phyloP scores from a whole-genome alignment of 2,329 filamentous ascomycete genomes.

The Ophiostoma perfectum region DNA sequence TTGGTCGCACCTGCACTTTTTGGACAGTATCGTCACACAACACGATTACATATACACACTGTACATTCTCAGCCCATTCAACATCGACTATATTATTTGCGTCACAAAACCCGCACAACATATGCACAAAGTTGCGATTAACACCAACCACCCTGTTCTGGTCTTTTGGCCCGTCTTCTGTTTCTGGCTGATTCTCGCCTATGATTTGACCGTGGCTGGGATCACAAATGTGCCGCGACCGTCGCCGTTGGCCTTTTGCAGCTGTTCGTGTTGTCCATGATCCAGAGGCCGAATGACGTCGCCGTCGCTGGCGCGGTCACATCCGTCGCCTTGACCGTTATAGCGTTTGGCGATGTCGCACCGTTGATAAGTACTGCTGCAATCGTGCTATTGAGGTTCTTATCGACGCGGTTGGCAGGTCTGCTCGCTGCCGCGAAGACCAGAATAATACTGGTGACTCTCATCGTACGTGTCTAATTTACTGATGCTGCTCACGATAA shows the following conservation, averaged over 20 bases:
- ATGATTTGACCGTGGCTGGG: not conserved
- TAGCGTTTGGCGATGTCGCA: not conserved
- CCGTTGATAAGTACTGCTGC: not conserved
- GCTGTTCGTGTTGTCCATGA: slow-evolving; percentile 29
- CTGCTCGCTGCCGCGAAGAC: not conserved
- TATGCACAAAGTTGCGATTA: no score
- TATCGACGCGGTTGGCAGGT: not conserved
- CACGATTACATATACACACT: not conserved
- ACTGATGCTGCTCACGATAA: not conserved
- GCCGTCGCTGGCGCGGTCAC: slow-evolving; percentile 14
- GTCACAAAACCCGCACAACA: no score
- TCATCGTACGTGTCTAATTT: not conserved
- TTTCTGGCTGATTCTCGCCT: not conserved
- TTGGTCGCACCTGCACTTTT: slow-evolving; percentile 7
- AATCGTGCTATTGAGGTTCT: not conserved
- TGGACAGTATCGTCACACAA: not conserved
- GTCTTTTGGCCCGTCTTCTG: no score
- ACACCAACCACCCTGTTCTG: no score
- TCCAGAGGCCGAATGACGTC: slow-evolving; percentile 22
- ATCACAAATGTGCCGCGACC: slow-evolving; percentile 20
- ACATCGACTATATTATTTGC: not conserved
- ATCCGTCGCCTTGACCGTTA: not conserved
- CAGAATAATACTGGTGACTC: not conserved
- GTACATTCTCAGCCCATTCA: not conserved
- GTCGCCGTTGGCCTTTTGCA: slow-evolving; percentile 27